These are phyloP conservation scores for Aspergillus baeticus DNA, from an alignment of 495 filamentous ascomycete species.

Conservation along the genomic window DNA sequence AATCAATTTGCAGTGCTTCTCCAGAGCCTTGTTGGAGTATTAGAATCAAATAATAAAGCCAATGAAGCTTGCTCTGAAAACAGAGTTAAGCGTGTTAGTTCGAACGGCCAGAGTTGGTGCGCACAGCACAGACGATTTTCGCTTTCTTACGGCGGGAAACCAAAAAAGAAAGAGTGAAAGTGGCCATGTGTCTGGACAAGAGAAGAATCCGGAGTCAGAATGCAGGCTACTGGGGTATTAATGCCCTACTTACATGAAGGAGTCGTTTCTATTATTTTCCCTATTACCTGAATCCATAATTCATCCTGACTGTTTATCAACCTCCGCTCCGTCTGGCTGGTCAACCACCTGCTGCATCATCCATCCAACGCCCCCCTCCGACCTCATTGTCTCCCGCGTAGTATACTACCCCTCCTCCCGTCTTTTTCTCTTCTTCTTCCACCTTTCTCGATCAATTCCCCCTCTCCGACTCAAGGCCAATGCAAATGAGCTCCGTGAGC, in stretches of 20 bases:
- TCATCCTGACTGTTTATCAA: not conserved
- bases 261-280: conserved; percentile 5
- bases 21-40: too few species aligned
- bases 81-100: conserved; percentile 1
- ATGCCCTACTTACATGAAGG: not conserved
- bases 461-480: not conserved
- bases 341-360: conserved; percentile 5
- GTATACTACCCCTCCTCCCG: conserved; percentile 2
- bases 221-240: not conserved
- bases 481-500: not conserved
- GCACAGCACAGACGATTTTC: conserved; percentile 13
- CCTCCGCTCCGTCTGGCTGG: not conserved
- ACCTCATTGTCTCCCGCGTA: not conserved
- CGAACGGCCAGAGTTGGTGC: not conserved
- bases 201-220: conserved; percentile 8
- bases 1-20: too few species aligned
- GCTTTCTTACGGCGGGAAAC: conserved; percentile 21
- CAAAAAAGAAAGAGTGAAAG: conserved; percentile 9
- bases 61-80: not conserved
- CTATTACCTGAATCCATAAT: conserved; percentile 12
- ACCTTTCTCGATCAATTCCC: conserved; percentile 24
- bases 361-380: not conserved
- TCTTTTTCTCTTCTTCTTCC: conserved; percentile 8
- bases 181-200: conserved; percentile 3
- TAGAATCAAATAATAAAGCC: too few species aligned